Evolutionary conservation across 192 early-diverging fungal genomes (phyloP).

Genomic region (Backusella westeae): DNA sequence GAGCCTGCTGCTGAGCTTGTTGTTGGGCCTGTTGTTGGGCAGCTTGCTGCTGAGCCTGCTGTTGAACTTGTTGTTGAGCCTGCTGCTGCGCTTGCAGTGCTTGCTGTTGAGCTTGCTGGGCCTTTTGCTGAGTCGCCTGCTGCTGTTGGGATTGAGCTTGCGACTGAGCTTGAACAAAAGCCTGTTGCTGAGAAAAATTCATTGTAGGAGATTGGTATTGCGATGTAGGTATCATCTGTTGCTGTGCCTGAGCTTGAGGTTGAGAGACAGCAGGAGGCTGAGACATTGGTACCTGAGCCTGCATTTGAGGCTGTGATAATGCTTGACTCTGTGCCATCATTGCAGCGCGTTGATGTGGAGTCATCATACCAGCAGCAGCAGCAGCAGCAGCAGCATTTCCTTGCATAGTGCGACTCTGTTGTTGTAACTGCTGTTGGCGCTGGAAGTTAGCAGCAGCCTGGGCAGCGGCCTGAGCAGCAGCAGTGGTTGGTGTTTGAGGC

Average conservation of each 20-base stretch:
- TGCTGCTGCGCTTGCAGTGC: not conserved
- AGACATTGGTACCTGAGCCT: constrained; percentile 2
- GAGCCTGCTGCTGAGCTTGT: constrained; percentile 18
- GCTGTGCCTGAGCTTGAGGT: constrained; percentile 25
- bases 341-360: constrained; percentile 1
- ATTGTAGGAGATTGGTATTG: not conserved
- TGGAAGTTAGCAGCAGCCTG: not conserved
- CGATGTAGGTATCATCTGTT: not conserved
- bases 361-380: not conserved
- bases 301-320: not conserved
- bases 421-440: constrained; percentile 6
- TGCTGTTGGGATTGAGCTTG: constrained; percentile 12
- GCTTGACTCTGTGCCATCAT: constrained; percentile 13
- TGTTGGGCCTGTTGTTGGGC: not conserved
- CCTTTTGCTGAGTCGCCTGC: not conserved
- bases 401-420: constrained; percentile 18
- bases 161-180: not conserved
- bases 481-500: not conserved
- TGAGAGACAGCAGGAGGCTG: constrained; percentile 3
- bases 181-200: constrained; percentile 7
- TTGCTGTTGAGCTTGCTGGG: constrained; percentile 6
- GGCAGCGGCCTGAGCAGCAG: constrained; percentile 2
- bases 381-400: not conserved
- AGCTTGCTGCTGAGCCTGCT: not conserved
- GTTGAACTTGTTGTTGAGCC: not conserved